phyloP scores from a whole-genome alignment of 1,284 basidiomycete species.

The Microbotryum silenes-acaulis region DNA sequence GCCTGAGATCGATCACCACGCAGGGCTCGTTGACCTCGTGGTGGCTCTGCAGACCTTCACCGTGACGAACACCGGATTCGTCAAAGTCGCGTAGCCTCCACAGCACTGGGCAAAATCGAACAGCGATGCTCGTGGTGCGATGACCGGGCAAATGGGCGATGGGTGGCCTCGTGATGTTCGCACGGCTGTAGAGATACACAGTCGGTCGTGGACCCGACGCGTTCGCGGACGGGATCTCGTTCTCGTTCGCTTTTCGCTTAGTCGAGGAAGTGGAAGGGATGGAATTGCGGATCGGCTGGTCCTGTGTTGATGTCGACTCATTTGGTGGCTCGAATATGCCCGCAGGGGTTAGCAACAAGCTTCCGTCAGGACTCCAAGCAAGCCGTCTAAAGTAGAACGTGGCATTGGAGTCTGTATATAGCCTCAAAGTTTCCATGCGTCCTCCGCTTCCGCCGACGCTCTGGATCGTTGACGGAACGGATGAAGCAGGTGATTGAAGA shows the following conservation, averaged over 20 bases:
- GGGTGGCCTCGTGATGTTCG: slow-evolving; percentile 82
- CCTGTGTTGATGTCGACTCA: slow-evolving; percentile 24
- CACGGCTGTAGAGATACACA: slow-evolving; percentile 92
- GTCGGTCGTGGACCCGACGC: slow-evolving; percentile 43
- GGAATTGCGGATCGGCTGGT: not conserved
- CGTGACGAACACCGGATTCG: slow-evolving; percentile 59
- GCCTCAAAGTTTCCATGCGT: slow-evolving; percentile 37
- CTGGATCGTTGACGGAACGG: not conserved
- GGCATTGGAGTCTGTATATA: slow-evolving; percentile 93
- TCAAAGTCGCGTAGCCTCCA: slow-evolving; percentile 67
- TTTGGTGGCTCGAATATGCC: slow-evolving; percentile 90
- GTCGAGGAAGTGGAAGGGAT: not conserved
- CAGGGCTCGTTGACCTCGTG: slow-evolving; percentile 49
- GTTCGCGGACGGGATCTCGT: slow-evolving; percentile 45
- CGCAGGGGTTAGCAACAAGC: slow-evolving; percentile 83
- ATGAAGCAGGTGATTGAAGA: too few species aligned
- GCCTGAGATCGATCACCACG: too few species aligned
- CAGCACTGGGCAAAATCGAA: slow-evolving; percentile 85
- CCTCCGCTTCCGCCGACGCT: not conserved
- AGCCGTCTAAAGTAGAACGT: slow-evolving; percentile 93
- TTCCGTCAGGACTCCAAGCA: slow-evolving; percentile 90
- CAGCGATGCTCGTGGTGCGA: slow-evolving; percentile 87
- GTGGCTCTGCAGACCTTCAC: not conserved
- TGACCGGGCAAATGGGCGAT: slow-evolving; percentile 93
- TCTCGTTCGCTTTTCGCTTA: slow-evolving; percentile 9